phyloP scores from a whole-genome alignment of 805 yeast genomes.

The Ogataea zsoltii region DNA sequence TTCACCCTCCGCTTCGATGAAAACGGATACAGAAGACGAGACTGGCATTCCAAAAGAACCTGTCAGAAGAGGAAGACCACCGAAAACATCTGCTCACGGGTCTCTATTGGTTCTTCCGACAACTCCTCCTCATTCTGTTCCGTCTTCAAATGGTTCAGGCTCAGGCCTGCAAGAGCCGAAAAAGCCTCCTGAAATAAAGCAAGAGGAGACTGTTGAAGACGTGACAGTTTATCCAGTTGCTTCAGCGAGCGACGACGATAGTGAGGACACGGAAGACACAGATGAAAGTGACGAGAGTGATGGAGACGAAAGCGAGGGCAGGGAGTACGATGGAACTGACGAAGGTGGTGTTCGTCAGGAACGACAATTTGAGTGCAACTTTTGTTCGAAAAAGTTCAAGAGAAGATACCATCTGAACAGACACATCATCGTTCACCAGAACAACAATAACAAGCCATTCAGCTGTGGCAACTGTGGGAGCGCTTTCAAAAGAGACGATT shows the following conservation, averaged over 20 bases:
- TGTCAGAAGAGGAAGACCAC: constrained; percentile 8
- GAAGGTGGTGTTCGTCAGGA: constrained; percentile 3
- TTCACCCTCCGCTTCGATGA: background rate
- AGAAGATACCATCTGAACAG: constrained; percentile 25
- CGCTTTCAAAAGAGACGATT: constrained; percentile 21
- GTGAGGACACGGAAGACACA: constrained; percentile 1
- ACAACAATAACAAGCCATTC: constrained; percentile 19
- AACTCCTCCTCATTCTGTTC: constrained; percentile 4
- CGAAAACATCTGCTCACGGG: constrained; percentile 1
- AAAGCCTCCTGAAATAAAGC: background rate
- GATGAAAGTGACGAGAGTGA: constrained; percentile 2
- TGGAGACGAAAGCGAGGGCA: constrained; percentile 3
- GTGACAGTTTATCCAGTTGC: background rate
- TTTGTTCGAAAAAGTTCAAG: constrained; percentile 20
- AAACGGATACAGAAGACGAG: background rate
- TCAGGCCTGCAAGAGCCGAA: background rate
- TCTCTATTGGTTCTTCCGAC: constrained; percentile 1
- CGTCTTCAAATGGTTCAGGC: constrained; percentile 3
- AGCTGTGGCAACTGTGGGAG: constrained; percentile 18
- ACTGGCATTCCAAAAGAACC: background rate
- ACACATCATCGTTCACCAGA: constrained; percentile 20
- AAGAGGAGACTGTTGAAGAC: constrained; percentile 2
- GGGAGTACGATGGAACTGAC: background rate
- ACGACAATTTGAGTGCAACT: constrained; percentile 16
- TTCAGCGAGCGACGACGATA: background rate